phyloP scores from a whole-genome alignment of 2,329 filamentous ascomycete genomes.

The Chaetothyriales sp. region DNA sequence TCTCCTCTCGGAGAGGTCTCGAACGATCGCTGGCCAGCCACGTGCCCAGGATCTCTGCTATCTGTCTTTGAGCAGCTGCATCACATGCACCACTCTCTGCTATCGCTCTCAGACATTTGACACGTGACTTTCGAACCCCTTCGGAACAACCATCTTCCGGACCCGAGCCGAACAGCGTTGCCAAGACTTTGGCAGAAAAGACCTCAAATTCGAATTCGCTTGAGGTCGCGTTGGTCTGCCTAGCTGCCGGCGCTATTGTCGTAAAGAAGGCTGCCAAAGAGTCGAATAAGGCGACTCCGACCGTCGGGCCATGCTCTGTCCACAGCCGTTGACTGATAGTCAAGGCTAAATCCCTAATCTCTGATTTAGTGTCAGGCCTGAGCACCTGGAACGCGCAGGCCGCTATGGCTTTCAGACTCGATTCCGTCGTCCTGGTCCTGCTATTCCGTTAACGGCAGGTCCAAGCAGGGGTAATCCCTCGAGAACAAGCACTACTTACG shows the following conservation, averaged over 20 bases:
- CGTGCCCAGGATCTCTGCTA: slow-evolving; percentile 16
- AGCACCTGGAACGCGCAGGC: slow-evolving; percentile 14
- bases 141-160: slow-evolving; percentile 4
- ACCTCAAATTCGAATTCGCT: not conserved
- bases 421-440: slow-evolving; percentile 5
- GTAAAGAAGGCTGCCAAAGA: slow-evolving; percentile 9
- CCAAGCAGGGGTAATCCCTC: not conserved
- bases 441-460: slow-evolving; percentile 6
- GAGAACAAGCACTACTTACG: slow-evolving; percentile 1
- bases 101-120: slow-evolving; percentile 9
- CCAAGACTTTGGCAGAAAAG: slow-evolving; percentile 5
- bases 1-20: slow-evolving; percentile 17
- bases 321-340: slow-evolving; percentile 8
- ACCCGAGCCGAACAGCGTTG: not conserved
- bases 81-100: slow-evolving; percentile 5
- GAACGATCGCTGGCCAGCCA: slow-evolving; percentile 29
- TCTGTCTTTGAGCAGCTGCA: slow-evolving; percentile 2
- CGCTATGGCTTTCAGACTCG: slow-evolving; percentile 9
- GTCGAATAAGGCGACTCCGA: slow-evolving; percentile 12
- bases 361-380: slow-evolving; percentile 3
- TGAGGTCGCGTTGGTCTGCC: not conserved
- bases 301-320: slow-evolving; percentile 1
- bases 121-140: slow-evolving; percentile 11
- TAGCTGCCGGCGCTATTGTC: slow-evolving; percentile 1
- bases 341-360: slow-evolving; percentile 10